Conservation (phyloP, 208 protist genomes). For the Phytomonas francai region DNA sequence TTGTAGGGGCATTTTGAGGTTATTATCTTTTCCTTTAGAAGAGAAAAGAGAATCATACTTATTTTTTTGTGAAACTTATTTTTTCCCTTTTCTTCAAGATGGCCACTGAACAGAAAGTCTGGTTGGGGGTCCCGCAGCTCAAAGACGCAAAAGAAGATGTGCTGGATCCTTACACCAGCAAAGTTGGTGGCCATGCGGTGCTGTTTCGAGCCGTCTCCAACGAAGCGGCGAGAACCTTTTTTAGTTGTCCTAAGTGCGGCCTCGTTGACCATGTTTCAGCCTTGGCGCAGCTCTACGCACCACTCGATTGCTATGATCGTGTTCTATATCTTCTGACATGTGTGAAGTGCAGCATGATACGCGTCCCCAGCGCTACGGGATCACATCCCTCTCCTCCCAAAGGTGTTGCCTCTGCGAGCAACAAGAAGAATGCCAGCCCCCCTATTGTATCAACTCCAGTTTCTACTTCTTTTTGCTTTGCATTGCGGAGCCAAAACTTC, state of each 20-base stretch:
- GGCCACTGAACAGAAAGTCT: not conserved
- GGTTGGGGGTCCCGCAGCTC: not conserved
- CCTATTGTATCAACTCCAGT: not conserved
- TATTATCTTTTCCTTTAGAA: not conserved
- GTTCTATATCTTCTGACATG: constrained; percentile 81
- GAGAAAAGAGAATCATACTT: not conserved
- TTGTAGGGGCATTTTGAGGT: not conserved
- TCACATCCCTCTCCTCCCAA: not conserved
- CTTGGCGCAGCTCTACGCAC: constrained; percentile 71
- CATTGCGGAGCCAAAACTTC: constrained; percentile 74
- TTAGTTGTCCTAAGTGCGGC: constrained; percentile 74
- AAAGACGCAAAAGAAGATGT: constrained; percentile 18
- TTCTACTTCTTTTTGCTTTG: constrained; percentile 45
- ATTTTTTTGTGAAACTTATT: not conserved
- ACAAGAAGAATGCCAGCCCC: constrained; percentile 11
- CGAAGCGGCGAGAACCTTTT: constrained; percentile 21
- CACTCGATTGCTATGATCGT: constrained; percentile 69
- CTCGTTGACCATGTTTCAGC: constrained; percentile 42
- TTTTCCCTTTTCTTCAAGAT: not conserved
- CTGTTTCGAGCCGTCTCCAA: constrained; percentile 35
- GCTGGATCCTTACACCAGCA: constrained; percentile 46
- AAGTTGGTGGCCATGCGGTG: constrained; percentile 55
- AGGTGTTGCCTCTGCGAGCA: constrained; percentile 3
- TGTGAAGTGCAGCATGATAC: constrained; percentile 22
- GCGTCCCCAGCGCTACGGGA: not conserved